phyloP scores from a whole-genome alignment of 2,329 filamentous ascomycete species.

The Pseudogymnoascus pannorum region DNA sequence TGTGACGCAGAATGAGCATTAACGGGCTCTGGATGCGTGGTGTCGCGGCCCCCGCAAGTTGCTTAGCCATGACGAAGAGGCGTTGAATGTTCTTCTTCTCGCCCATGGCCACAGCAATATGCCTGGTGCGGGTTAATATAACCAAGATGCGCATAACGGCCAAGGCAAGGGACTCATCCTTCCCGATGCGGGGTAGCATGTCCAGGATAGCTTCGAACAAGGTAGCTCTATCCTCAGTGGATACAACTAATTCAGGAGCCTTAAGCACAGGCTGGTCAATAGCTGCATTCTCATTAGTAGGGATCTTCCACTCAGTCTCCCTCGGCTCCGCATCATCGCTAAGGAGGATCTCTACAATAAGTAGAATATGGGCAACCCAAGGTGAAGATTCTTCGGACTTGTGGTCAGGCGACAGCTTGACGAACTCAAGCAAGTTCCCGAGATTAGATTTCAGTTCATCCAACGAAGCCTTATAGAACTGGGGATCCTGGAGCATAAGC shows the following conservation, averaged over 20 bases:
- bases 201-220: slow-evolving; percentile 75
- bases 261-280: slow-evolving; percentile 50
- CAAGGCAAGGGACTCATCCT: slow-evolving; percentile 76
- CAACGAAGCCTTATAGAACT: slow-evolving; percentile 72
- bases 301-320: slow-evolving; percentile 62
- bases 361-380: slow-evolving; percentile 84
- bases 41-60: slow-evolving; percentile 72
- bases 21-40: slow-evolving; percentile 57
- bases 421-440: slow-evolving; percentile 66
- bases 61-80: slow-evolving; percentile 91
- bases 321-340: slow-evolving; percentile 78
- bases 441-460: slow-evolving; percentile 72
- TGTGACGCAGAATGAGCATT: slow-evolving; percentile 81
- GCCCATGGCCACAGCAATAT: slow-evolving; percentile 67
- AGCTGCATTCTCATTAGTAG: slow-evolving; percentile 42
- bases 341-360: slow-evolving; percentile 86
- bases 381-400: slow-evolving; percentile 73
- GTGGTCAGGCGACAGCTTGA: slow-evolving; percentile 61
- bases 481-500: slow-evolving; percentile 72
- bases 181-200: slow-evolving; percentile 77
- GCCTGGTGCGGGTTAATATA: slow-evolving; percentile 73
- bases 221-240: slow-evolving; percentile 55
- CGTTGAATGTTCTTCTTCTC: slow-evolving; percentile 85
- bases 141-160: slow-evolving; percentile 78
- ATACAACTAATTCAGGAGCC: slow-evolving; percentile 54